Base-by-base conservation (phyloP, 345 rosid genomes). In the Limnanthes douglasii region DNA sequence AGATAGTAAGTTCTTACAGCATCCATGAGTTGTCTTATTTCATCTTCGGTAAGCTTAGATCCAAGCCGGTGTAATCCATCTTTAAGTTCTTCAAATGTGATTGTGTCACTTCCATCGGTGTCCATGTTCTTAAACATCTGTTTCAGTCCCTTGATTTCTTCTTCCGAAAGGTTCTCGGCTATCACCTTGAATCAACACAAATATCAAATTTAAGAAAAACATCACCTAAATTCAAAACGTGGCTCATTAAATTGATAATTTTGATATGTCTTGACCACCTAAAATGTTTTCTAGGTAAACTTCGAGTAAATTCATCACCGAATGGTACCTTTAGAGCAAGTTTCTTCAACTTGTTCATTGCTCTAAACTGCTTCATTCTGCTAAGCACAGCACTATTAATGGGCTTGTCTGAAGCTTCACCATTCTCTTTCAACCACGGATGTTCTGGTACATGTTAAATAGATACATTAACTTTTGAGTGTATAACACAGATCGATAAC, bases 341-440 rank as follows among this genome's bases (percentile, higher is more conserved):
- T 61, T 73, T 79, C 70, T 83, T 79, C 35, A 88, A 60, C 65
- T 88, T 88, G 62, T 88, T 88, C 90, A 76, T 75, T 6, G 75
- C 88, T 17, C 90, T 70, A 43, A 88, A 79, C 50, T 83, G 95
- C 68, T 68, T 88, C 79, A 88, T 64, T 68, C 97, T 76, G 16
- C 36, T 46, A 21, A 71, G 78, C 34, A 83, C 97, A 14, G 86
- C 97, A 21, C 75, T 76, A 45, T 72, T 72, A 3, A 88, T 69
- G 13, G 93, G 90, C 48, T 54, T 68, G 54, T 79, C 93, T 10
- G 93, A 73, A 21, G 73, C 66, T 21, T 38, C 61, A 4, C 50
- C 69, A 27, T 61, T 76, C 42, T 59, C 66, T 57, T 47, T 71
- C 49, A 84, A 32, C 97, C 95, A 88, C 28, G 90, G 84, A 60